phyloP scores from a whole-genome alignment of 768 basidiomycete genomes.

The Cystobasidiopsis lactophilus region DNA sequence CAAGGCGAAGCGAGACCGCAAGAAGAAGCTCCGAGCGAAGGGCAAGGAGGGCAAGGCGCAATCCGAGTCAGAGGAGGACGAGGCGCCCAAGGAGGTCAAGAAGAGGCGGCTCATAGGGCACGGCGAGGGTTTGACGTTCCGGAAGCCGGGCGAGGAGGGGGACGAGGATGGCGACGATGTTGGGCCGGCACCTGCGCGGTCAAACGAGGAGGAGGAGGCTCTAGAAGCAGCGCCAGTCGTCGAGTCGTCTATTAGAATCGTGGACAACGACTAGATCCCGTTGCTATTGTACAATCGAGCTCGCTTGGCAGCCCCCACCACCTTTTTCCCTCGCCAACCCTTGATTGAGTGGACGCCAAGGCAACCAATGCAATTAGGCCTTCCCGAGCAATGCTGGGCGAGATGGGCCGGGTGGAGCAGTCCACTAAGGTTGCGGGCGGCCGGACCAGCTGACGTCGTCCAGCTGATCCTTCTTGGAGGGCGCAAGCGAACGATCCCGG shows the following conservation, averaged over 20 bases:
- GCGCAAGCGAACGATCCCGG: not conserved
- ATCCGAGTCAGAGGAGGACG: not conserved
- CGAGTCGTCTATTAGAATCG: slow-evolving; percentile 10
- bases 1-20: slow-evolving; percentile 76
- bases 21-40: slow-evolving; percentile 41
- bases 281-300: not conserved
- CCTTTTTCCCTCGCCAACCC: too few species aligned
- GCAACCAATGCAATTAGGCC: too few species aligned
- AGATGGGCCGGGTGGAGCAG: too few species aligned
- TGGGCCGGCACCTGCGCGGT: not conserved
- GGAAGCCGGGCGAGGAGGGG: slow-evolving; percentile 5
- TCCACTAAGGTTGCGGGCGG: too few species aligned
- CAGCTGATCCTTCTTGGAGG: too few species aligned
- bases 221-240: not conserved
- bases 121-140: slow-evolving; percentile 4
- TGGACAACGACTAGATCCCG: slow-evolving; percentile 15
- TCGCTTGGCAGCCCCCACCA: too few species aligned
- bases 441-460: too few species aligned
- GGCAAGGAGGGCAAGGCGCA: not conserved
- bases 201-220: not conserved
- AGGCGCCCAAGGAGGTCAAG: slow-evolving; percentile 1
- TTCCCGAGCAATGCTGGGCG: too few species aligned
- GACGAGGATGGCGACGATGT: slow-evolving; percentile 11
- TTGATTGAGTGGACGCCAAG: too few species aligned
- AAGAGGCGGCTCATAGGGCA: slow-evolving; percentile 4